Conservation (phyloP, 2,329 filamentous ascomycete species). For the Elsinoe necatrix region DNA sequence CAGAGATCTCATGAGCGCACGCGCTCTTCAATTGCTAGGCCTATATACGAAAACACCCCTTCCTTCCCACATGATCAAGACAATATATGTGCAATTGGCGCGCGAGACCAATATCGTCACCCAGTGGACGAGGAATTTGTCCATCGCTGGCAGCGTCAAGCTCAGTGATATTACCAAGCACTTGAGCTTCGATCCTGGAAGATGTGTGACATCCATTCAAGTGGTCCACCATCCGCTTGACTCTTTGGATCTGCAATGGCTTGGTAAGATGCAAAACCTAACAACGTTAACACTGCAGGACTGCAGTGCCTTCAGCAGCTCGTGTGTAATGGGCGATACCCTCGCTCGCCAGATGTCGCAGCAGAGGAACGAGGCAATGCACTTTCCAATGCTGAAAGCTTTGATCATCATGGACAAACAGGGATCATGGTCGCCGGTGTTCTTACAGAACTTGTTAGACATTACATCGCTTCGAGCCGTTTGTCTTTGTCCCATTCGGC, state of each 20-base stretch:
- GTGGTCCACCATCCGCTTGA: background rate
- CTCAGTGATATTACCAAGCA: background rate
- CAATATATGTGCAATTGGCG: background rate
- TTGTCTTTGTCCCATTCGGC: background rate
- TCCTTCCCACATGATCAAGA: background rate
- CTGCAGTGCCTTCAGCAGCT: background rate
- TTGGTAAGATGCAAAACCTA: background rate
- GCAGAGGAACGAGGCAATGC: background rate
- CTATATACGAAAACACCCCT: background rate
- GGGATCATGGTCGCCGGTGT: background rate
- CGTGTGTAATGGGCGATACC: background rate
- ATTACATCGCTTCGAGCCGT: background rate
- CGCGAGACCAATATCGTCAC: background rate
- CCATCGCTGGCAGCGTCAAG: background rate
- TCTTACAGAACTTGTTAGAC: background rate
- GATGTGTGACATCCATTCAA: background rate
- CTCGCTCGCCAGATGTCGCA: background rate
- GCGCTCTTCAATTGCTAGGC: background rate
- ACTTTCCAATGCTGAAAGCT: background rate
- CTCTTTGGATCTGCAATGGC: background rate
- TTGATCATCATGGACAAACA: background rate
- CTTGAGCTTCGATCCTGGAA: background rate
- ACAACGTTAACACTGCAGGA: background rate
- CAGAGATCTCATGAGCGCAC: background rate
- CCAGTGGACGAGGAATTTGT: background rate